Base-by-base conservation (phyloP, 140 eudicot species). In the Bidens hawaiensis region DNA sequence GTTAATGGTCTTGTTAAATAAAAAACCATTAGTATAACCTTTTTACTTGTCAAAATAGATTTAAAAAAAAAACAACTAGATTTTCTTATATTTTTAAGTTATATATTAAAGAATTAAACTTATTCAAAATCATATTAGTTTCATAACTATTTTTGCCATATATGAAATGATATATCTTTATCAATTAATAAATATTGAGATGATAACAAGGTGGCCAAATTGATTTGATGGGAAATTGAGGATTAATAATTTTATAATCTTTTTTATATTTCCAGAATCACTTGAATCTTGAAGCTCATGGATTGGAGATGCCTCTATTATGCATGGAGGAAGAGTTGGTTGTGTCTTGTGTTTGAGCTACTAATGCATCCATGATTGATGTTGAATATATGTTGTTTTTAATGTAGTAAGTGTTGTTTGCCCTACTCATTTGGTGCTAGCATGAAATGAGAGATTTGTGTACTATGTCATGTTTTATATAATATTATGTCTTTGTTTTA, bases 251-350 rank as follows among this genome's bases (percentile, higher is more conserved):
- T n/a, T n/a, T 31, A 5, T 53, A 30, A 3, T 7, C 0, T n/a
- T n/a, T 26, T 65, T 60, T 26, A 24, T 52, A 34, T 57, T 38
- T 72, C 62, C 79, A 80, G 85, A 64, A 63, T 80, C 47, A 67
- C 71, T 60, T 76, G 34, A 80, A 34, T 21, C n/a, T 57, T 17
- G 66, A 59, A 67, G 64, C 69, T 30, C 48, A 14, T 31, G 47
- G 27, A 51, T n/a, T 3, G 67, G 34, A 65, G 46, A 45, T n/a
- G n/a, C 64, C n/a, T 70, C 25, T 45, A 36, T 25, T 16, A 6
- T 11, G 51, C 17, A 58, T 4, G 36, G 75, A 73, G 61, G 49
- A 57, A 52, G 56, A 62, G 17, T 4, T 30, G 22, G 21, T 1
- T 15, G 53, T 5, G 13, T 56, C n/a, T 48, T 26, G 52, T 41